These are phyloP conservation scores for Didymella lethalis DNA, from an alignment of 2,329 filamentous ascomycete species.

Conservation along the genomic window DNA sequence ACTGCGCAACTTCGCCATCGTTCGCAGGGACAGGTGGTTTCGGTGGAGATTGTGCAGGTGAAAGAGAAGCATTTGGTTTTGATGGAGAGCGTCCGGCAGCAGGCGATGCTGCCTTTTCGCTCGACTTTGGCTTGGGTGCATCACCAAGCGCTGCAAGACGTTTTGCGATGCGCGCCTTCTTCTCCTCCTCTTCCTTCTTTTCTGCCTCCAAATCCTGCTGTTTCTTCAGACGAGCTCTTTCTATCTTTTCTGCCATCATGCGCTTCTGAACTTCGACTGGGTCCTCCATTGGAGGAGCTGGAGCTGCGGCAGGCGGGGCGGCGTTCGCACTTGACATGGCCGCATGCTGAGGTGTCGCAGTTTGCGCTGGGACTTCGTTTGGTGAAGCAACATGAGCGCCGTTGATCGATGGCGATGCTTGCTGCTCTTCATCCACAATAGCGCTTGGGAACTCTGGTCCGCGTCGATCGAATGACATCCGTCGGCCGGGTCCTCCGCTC, in stretches of 20 bases:
- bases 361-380: conserved; percentile 42
- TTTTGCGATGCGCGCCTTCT: conserved; percentile 72
- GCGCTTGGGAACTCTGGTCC: conserved; percentile 49
- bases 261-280: conserved; percentile 70
- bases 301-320: conserved; percentile 40
- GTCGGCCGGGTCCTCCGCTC: conserved; percentile 80
- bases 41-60: conserved; percentile 56
- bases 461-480: conserved; percentile 64
- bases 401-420: conserved; percentile 43
- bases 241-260: conserved; percentile 74
- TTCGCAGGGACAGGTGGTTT: conserved; percentile 66
- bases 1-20: conserved; percentile 65
- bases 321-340: conserved; percentile 34
- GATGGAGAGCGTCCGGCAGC: conserved; percentile 48
- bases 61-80: conserved; percentile 54
- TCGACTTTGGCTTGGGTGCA: conserved; percentile 50
- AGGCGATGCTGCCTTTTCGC: conserved; percentile 50
- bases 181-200: conserved; percentile 75
- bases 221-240: conserved; percentile 72
- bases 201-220: conserved; percentile 65
- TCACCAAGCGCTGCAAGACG: conserved; percentile 76
- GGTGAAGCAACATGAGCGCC: conserved; percentile 44
- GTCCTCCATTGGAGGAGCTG: conserved; percentile 63
- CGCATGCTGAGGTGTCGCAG: conserved; percentile 48
- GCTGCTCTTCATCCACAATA: conserved; percentile 40